Conservation (phyloP, 2,329 filamentous ascomycete species). For the Aureobasidium mangrovei region DNA sequence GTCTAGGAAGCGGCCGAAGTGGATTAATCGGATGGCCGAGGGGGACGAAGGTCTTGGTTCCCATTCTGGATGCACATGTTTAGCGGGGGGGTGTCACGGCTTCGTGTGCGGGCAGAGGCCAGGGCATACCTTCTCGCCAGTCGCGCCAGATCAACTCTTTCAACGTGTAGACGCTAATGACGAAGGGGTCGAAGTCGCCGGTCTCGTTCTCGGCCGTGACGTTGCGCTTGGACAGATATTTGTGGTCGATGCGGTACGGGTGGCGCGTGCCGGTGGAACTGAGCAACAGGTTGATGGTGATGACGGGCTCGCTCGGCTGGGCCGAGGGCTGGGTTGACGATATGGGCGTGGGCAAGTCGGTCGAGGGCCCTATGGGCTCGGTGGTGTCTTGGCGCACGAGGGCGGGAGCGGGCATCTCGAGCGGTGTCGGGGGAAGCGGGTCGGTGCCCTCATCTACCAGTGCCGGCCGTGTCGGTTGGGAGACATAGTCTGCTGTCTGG, state of each 20-base stretch:
- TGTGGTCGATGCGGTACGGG: slow-evolving; percentile 82
- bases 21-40: slow-evolving; percentile 81
- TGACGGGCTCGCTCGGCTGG: slow-evolving; percentile 36
- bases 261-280: slow-evolving; percentile 68
- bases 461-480: not conserved
- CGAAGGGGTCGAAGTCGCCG: slow-evolving; percentile 65
- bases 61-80: slow-evolving; percentile 52
- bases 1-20: slow-evolving; percentile 82
- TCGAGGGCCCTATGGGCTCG: slow-evolving; percentile 40
- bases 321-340: slow-evolving; percentile 23
- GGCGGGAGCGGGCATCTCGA: slow-evolving; percentile 15
- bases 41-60: slow-evolving; percentile 77
- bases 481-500: not conserved
- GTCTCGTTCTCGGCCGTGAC: slow-evolving; percentile 63
- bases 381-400: slow-evolving; percentile 31
- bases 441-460: slow-evolving; percentile 2
- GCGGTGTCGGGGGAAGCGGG: slow-evolving; percentile 5
- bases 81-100: not conserved
- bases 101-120: not conserved
- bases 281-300: slow-evolving; percentile 74
- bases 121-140: slow-evolving; percentile 62
- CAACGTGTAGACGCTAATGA: slow-evolving; percentile 85
- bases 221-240: slow-evolving; percentile 72
- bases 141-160: slow-evolving; percentile 91
- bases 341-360: slow-evolving; percentile 33